Evolutionary conservation across 345 rosid species (phyloP), one percentile per base, ranked within the genome.

Genomic region (Brassica carinata): DNA sequence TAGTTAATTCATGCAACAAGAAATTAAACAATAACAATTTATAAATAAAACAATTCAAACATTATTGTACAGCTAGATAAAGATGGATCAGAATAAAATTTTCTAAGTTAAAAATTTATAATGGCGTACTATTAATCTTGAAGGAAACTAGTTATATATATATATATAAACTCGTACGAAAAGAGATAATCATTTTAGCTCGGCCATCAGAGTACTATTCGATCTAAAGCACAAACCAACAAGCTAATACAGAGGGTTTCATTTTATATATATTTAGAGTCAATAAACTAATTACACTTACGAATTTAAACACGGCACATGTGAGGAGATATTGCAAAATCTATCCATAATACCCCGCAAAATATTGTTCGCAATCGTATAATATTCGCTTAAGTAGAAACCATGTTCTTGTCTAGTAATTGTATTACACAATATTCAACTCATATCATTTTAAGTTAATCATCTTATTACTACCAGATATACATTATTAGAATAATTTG

Each of bases 271-370:
- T 61, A 61, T 23, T 61, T 2, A 61, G 65, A 15, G 15, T 61
- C 34, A 26, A 10, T 26, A 26, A 61, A 26, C 5, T 26, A 26
- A 61, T 4, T 61, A 26, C 29, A 57, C 14, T 53, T 5, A 10
- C 11, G 17, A 72, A 36, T 59, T 15, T 34, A 72, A 11, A 7
- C 19, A 71, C 15, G n/a, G 31, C 7, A 27, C 71, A 64, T 74
- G 64, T 19, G 51, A 64, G 36, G 17, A 74, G 78, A 74, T 74
- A 15, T 31, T 13, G 45, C 63, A 74, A 29, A 64, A 48, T 64
- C 51, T 19, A 64, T 64, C 2, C 29, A 64, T 64, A 18, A 43
- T n/a, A 64, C 15, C 62, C 36, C 11, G 38, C 38, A 62, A 26
- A 61, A 58, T 72, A 72, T 18, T 57, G 53, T 57, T 38, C 6